Evolutionary conservation across 108 stramenopile species (phyloP), one percentile per base, ranked within the genome.

Genomic region (Skeletonema tropicum): DNA sequence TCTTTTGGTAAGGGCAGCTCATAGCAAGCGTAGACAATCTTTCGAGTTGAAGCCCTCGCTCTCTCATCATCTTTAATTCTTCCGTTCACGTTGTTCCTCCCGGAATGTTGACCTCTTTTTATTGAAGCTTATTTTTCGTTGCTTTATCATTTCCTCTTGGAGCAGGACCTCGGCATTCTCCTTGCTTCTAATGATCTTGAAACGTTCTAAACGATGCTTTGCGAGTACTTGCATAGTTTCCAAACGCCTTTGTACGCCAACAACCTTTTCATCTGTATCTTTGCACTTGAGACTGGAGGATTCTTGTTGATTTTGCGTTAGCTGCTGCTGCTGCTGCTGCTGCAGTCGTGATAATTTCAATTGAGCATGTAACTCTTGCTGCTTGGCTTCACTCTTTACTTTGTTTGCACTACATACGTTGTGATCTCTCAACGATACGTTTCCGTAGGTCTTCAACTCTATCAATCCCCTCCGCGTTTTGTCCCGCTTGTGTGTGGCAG

Each of bases 1-100:
- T 64, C 2, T 78, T 60, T 33, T 46, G 80, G 66, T 86, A 86
- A 1, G 86, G 86, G 10, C 80, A 79, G 65, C 63, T 82, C 36
- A 75, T 46, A 17, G 79, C 80, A 15, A 29, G 26, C 26, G 45
- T 41, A 63, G 58, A 70, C 35, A 85, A 77, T 39, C 77, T 68
- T 59, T 71, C 81, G 2, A 73, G 30, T 17, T 67, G 61, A 42
- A 39, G 23, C 36, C 63, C 74, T 26, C 77, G 80, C 15, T 49
- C 80, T 72, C n/a, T 60, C 39, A 12, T 14, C 1, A 30, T 73
- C 66, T 21, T 66, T 42, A 0, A 21, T 45, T 29, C 26, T 1
- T 83, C 8, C 57, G 15, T n/a, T 59, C 3, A 25, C 55, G 13
- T 69, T 69, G 62, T 30, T 23, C 55, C 21, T 82, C 38, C 30